phyloP scores from a whole-genome alignment of 805 yeast species.

The Scheffersomyces spartinae region DNA sequence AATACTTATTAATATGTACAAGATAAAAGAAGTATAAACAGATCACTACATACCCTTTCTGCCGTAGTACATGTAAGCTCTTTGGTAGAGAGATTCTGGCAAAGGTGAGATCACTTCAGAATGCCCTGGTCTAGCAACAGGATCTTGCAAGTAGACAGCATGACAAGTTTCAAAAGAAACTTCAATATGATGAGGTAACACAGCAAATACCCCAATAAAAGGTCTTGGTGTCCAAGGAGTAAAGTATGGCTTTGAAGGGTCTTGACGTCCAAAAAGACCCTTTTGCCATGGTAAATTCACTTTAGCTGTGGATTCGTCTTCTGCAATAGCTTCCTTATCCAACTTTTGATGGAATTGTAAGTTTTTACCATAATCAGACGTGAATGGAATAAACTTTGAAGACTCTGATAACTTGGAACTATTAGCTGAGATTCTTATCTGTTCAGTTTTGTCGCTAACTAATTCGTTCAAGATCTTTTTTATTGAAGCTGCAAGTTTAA shows the following conservation, averaged over 20 bases:
- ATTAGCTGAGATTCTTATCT: constrained; percentile 17
- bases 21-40: no score
- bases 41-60: constrained; percentile 59
- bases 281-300: constrained; percentile 74
- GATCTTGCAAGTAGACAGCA: constrained; percentile 93
- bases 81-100: constrained; percentile 69
- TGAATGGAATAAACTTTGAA: constrained; percentile 15
- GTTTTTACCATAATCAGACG: constrained; percentile 14
- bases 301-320: constrained; percentile 37
- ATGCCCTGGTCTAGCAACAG: constrained; percentile 93
- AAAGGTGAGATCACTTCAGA: constrained; percentile 93
- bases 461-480: constrained; percentile 26
- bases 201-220: constrained; percentile 84
- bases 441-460: constrained; percentile 20
- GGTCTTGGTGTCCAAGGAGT: constrained; percentile 97
- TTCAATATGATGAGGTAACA: constrained; percentile 87
- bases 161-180: constrained; percentile 86
- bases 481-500: constrained; percentile 19
- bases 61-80: constrained; percentile 89
- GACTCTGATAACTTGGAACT: constrained; percentile 16
- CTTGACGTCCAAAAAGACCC: constrained; percentile 65
- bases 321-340: constrained; percentile 34
- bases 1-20: no score
- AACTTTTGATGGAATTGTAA: constrained; percentile 23
- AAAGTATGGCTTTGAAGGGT: constrained; percentile 72